Base-by-base conservation (phyloP, 495 filamentous ascomycete species). In the Cenococcum geophilum region DNA sequence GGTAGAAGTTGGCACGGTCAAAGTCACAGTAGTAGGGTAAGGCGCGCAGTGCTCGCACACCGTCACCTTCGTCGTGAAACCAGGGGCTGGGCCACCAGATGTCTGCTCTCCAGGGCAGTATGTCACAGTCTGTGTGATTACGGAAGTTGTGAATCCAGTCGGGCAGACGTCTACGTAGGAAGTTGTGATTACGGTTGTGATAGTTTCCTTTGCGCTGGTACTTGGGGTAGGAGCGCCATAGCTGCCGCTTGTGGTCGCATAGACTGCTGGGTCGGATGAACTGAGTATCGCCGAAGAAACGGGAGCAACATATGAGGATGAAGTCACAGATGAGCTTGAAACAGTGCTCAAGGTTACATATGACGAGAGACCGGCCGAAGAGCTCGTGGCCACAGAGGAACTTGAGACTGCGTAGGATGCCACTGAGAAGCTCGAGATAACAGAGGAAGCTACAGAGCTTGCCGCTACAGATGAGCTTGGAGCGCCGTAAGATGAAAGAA, bases 101-200 rank as follows among this genome's bases (percentile, higher is more conserved):
- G 43, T 60, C n/a, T 57, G 48, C 48, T 37, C 18, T 0, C 23
- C 48, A 10, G 43, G 58, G 48, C 58, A 60, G 48, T 60, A 53
- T 5, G 58, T 52, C 8, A 60, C 48, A 47, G 58, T 60, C 16
- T 52, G 14, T n/a, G 58, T 60, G 58, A 60, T 54, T 22, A 48
- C 27, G n/a, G 49, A 35, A 22, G 58, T 60, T 14, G 27, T 25
- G 16, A 32, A 53, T 21, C 58, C 58, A 20, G 58, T 60, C 21
- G 58, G 45, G 58, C 58, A 60, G 45, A 60, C n/a, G 45, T 52
- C 49, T 16, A 60, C 58, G 58, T 53, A 53, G 16, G 58, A 60
- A 6, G 58, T 60, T n/a, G 48, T 54, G 48, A 60, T 52, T 10
- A 60, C 58, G 48, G 58, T 60, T 8, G 58, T 60, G 58, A 60